Evolutionary conservation across 2,329 filamentous ascomycete species (phyloP).

Genomic region (Chaetomium sp.): DNA sequence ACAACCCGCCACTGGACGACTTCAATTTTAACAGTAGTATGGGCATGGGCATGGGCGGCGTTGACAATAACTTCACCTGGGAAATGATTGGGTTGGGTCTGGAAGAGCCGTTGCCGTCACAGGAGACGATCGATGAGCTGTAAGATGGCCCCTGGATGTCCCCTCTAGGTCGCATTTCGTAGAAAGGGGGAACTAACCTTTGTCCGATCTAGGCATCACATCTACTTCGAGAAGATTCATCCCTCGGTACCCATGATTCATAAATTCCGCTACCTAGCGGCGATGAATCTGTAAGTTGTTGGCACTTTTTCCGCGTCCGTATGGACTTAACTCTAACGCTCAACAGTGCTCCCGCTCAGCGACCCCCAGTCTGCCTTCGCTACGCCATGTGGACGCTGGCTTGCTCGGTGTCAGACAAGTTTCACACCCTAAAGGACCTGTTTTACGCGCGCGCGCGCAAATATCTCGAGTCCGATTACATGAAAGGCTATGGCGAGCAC

Average conservation of each 20-base stretch:
- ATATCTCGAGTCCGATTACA: conserved; percentile 82
- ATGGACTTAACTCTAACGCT: not conserved
- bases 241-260: conserved; percentile 84
- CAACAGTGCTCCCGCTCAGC: conserved; percentile 64
- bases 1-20: conserved; percentile 42
- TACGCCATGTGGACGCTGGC: conserved; percentile 97
- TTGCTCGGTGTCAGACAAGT: conserved; percentile 80
- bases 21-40: conserved; percentile 50
- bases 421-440: conserved; percentile 68
- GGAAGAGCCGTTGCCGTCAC: conserved; percentile 52
- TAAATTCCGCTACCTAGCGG: conserved; percentile 76
- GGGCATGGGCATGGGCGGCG: conserved; percentile 43
- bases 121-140: conserved; percentile 72
- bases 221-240: conserved; percentile 89
- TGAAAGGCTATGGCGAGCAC: conserved; percentile 85
- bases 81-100: conserved; percentile 61
- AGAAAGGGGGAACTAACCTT: not conserved
- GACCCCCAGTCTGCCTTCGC: conserved; percentile 79
- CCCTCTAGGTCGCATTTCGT: not conserved
- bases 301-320: not conserved
- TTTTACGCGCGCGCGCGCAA: conserved; percentile 88
- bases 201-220: conserved; percentile 52
- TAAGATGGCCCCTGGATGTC: conserved; percentile 59
- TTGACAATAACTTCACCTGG: conserved; percentile 63
- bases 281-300: conserved; percentile 66